Percentiles rank a stretch among this genome's conserved stretches.
phyloP scores from a whole-genome alignment of 2,329 filamentous ascomycete genomes.

The Paracoccidioides brasiliensis region DNA sequence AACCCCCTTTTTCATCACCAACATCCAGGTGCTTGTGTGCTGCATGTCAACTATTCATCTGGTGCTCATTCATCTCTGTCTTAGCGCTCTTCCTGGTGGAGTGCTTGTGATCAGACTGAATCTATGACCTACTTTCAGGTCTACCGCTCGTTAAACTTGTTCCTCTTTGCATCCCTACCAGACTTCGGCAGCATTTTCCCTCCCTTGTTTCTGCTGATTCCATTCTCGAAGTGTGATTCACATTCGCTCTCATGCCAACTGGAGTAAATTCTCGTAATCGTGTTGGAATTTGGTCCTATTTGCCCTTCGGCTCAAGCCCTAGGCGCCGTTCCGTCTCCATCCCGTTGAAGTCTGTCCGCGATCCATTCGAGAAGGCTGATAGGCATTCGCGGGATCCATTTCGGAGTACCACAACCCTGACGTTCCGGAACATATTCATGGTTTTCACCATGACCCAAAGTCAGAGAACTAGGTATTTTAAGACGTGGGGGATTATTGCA shows the following conservation, averaged over 20 bases:
- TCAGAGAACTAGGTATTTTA: constrained; percentile 47
- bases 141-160: constrained; percentile 6
- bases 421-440: constrained; percentile 26
- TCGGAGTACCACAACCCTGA: constrained; percentile 24
- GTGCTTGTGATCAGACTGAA: neutral
- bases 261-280: constrained; percentile 38
- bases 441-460: constrained; percentile 47
- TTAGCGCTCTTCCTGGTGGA: neutral
- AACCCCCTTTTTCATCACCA: neutral
- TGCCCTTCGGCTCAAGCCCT: constrained; percentile 32
- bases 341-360: constrained; percentile 29
- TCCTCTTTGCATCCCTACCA: neutral
- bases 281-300: constrained; percentile 41
- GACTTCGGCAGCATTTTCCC: neutral
- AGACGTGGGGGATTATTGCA: constrained; percentile 47
- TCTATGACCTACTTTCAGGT: constrained; percentile 1
- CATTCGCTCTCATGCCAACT: constrained; percentile 41
- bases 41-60: neutral
- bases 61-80: neutral
- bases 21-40: neutral
- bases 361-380: constrained; percentile 37
- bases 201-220: neutral
- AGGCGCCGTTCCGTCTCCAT: constrained; percentile 43
- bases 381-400: constrained; percentile 27
- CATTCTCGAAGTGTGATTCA: neutral